Evolutionary conservation across 164 flowering plant species (phyloP).

Genomic region (Kalanchoe fedtschenkoi): DNA sequence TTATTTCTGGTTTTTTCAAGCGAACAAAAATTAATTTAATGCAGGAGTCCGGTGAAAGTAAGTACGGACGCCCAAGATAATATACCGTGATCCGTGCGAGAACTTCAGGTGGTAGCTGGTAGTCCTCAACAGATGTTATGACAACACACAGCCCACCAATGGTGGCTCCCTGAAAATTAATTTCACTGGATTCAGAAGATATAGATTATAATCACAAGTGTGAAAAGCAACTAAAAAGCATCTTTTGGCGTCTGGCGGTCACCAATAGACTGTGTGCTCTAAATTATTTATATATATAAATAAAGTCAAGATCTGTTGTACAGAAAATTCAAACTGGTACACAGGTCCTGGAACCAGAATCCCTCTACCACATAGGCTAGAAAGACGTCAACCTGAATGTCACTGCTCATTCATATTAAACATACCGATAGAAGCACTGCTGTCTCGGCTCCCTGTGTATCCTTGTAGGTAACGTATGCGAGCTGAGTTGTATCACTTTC

Average conservation of each 20-base stretch:
- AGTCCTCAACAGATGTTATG: constrained; percentile 43
- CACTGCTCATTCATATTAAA: not conserved
- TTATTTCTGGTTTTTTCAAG: not conserved
- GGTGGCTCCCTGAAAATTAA: constrained; percentile 50
- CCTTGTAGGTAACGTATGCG: constrained; percentile 77
- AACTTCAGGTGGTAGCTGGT: constrained; percentile 59
- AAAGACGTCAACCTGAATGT: not conserved
- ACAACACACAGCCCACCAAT: constrained; percentile 44
- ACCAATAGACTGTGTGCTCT: too few species aligned
- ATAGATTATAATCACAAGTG: not conserved
- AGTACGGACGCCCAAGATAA: not conserved
- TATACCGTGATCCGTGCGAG: constrained; percentile 25
- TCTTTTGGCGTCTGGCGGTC: too few species aligned
- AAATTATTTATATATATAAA: too few species aligned
- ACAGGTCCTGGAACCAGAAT: too few species aligned
- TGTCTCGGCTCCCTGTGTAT: constrained; percentile 71
- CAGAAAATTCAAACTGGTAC: too few species aligned
- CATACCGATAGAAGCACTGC: constrained; percentile 55
- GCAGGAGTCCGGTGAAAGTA: not conserved
- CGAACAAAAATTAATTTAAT: not conserved
- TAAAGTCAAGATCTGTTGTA: too few species aligned
- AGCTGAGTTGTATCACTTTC: constrained; percentile 39
- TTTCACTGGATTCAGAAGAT: not conserved
- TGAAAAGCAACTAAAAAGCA: not conserved
- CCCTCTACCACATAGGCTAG: too few species aligned